Conservation (phyloP, 345 rosid species). For the Syzygium grande region DNA sequence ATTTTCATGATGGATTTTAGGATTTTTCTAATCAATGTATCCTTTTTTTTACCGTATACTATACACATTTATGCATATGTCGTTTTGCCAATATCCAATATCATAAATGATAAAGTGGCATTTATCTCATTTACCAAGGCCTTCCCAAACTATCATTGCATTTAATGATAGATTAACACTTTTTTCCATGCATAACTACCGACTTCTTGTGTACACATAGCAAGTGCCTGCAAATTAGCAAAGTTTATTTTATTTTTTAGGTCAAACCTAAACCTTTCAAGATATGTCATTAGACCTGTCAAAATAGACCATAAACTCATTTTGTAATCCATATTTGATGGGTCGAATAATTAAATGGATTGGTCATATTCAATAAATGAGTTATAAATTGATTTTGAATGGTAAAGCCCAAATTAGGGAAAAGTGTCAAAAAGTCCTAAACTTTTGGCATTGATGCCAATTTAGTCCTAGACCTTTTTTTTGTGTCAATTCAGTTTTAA, state of each 20-base stretch:
- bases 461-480: no score
- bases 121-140: not conserved
- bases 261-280: not conserved
- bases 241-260: not conserved
- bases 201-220: no score
- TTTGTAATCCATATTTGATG: no score
- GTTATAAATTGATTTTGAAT: no score
- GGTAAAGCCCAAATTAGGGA: no score
- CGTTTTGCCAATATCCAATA: rapidly evolving
- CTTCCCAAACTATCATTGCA: not conserved
- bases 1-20: rapidly evolving
- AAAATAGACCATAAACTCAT: no score
- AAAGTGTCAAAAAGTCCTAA: no score
- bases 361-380: no score
- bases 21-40: not conserved
- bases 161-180: not conserved
- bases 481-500: no score
- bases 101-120: not conserved
- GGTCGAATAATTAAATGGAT: no score
- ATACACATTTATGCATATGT: rapidly evolving
- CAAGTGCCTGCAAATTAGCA: no score
- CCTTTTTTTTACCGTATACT: not conserved
- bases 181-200: not conserved
- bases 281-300: not conserved
- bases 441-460: no score